Conservation (phyloP, 23 red algal genomes). For the Gracilariopsis chorda region DNA sequence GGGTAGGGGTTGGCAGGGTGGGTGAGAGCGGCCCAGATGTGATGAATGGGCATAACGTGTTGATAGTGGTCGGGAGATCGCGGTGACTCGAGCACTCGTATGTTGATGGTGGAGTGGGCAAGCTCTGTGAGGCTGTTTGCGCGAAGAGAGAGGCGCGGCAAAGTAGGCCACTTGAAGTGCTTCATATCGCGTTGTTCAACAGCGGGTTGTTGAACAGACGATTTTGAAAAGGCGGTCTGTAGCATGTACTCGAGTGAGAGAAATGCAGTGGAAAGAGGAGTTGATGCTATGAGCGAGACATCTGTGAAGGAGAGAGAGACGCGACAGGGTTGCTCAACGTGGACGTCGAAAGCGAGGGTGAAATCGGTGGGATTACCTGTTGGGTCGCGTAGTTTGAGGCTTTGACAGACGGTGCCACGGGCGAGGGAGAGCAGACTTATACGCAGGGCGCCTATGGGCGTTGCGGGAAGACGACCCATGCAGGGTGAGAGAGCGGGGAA, state of each 20-base stretch:
- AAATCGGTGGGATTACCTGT: background rate
- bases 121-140: background rate
- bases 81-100: background rate
- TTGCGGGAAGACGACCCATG: background rate
- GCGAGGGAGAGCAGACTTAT: constrained; percentile 22
- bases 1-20: constrained; percentile 3
- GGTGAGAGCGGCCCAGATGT: constrained; percentile 5
- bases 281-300: background rate
- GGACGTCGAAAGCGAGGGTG: constrained; percentile 26
- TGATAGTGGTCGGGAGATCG: background rate
- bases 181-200: background rate
- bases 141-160: background rate
- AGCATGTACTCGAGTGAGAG: background rate
- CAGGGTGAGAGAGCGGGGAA: background rate
- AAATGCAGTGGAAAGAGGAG: background rate
- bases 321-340: constrained; percentile 20
- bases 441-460: constrained; percentile 21
- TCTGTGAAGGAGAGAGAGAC: constrained; percentile 17
- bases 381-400: background rate
- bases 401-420: constrained; percentile 40
- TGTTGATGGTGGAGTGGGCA: background rate
- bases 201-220: background rate
- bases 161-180: background rate
- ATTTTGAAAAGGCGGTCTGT: background rate
- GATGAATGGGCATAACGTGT: background rate